Conservation (phyloP, 2,329 filamentous ascomycete species). For the Plectosphaerella sp. region DNA sequence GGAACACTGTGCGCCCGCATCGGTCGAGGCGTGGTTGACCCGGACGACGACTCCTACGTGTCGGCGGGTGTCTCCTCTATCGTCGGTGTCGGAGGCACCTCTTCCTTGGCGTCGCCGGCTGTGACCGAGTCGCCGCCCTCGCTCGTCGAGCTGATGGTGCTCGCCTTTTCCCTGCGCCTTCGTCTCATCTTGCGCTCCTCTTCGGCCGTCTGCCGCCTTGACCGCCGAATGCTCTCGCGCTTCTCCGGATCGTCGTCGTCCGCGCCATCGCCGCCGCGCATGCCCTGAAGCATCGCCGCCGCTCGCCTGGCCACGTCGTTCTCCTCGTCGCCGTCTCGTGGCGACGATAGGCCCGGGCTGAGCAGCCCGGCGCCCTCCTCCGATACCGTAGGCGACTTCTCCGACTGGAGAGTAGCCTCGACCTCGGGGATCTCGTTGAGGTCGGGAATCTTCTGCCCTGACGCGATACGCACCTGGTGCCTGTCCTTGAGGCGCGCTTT, state of each 20-base stretch:
- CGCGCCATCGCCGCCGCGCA: slow-evolving; percentile 63
- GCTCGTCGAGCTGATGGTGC: slow-evolving; percentile 25
- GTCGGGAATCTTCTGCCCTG: slow-evolving; percentile 84
- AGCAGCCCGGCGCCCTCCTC: slow-evolving; percentile 47
- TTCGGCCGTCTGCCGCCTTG: slow-evolving; percentile 68
- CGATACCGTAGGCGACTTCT: slow-evolving; percentile 27
- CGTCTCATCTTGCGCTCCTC: slow-evolving; percentile 68
- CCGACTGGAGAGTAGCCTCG: slow-evolving; percentile 34
- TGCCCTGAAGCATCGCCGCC: slow-evolving; percentile 76
- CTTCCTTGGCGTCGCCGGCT: slow-evolving; percentile 8
- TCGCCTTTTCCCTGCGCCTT: slow-evolving; percentile 59
- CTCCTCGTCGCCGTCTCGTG: slow-evolving; percentile 37
- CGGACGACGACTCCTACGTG: slow-evolving; percentile 3
- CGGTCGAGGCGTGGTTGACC: neutral
- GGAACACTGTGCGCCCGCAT: neutral
- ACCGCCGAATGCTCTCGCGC: slow-evolving; percentile 57
- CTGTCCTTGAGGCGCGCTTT: slow-evolving; percentile 85
- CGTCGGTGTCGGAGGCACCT: slow-evolving; percentile 10
- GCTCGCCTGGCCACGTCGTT: slow-evolving; percentile 84
- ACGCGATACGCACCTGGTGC: slow-evolving; percentile 85
- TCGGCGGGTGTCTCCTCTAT: slow-evolving; percentile 12
- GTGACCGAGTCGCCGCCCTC: slow-evolving; percentile 8
- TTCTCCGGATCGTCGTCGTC: slow-evolving; percentile 45
- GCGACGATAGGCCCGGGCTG: slow-evolving; percentile 44
- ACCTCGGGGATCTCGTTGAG: slow-evolving; percentile 56